phyloP scores from a whole-genome alignment of 2,329 filamentous ascomycete genomes.

The Neonectria coccinea region DNA sequence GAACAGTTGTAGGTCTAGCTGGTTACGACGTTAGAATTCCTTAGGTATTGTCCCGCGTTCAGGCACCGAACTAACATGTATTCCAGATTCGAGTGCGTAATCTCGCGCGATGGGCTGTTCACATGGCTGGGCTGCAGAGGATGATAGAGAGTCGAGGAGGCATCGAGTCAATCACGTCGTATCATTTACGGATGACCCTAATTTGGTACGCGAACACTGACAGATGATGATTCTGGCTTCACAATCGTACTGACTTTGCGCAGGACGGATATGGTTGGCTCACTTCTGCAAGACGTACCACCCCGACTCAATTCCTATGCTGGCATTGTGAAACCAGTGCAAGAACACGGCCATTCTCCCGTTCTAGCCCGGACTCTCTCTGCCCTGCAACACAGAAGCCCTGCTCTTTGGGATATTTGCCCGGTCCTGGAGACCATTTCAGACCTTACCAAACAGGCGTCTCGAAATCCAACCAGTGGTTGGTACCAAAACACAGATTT shows the following conservation, averaged over 20 bases:
- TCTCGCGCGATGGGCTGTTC: neutral
- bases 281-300: neutral
- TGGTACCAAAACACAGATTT: neutral
- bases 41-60: too few relatives aligned
- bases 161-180: neutral
- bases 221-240: neutral
- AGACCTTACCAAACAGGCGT: neutral
- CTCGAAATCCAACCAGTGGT: neutral
- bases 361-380: neutral
- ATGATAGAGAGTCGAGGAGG: neutral
- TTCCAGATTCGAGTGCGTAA: neutral
- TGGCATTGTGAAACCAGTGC: neutral
- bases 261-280: conserved; percentile 1
- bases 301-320: neutral
- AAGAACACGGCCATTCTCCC: neutral
- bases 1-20: neutral
- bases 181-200: neutral
- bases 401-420: neutral
- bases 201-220: neutral
- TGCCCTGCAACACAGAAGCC: neutral
- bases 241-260: neutral
- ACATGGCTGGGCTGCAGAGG: neutral
- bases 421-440: neutral
- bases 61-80: neutral
- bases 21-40: neutral